A percentile compares a stretch with the other conserved stretches of the same genome.
Evolutionary conservation across 1,139 yeast species (phyloP).

Genomic region (Entelexis sorbosivorans): DNA sequence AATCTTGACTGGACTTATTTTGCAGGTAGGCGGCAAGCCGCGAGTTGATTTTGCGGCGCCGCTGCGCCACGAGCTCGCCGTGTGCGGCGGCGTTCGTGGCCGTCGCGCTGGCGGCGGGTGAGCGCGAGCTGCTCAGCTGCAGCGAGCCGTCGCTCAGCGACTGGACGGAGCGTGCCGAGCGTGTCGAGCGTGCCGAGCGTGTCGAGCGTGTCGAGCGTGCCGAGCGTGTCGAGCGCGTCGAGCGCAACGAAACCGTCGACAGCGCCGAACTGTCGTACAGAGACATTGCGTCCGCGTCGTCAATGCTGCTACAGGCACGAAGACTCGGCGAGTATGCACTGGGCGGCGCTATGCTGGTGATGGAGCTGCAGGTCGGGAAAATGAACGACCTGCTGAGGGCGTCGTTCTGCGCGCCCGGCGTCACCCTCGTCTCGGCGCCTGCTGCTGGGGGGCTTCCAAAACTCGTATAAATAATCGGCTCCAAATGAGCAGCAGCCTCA

Average conservation of each 20-base stretch:
- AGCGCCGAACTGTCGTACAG: not conserved
- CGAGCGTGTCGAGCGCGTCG: not conserved
- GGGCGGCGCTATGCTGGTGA: not conserved
- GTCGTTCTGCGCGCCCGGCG: not conserved
- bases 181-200: not conserved
- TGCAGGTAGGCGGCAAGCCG: not conserved
- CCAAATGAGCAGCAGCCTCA: no score
- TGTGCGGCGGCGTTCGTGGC: not conserved
- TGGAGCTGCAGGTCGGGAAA: not conserved
- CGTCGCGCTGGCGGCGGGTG: not conserved
- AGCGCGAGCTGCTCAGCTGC: not conserved
- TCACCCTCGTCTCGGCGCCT: no score
- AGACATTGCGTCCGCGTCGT: conserved; percentile 29
- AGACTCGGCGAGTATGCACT: not conserved
- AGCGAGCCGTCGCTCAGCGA: not conserved
- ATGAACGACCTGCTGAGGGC: not conserved
- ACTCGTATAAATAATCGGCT: no score
- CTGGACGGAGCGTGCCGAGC: not conserved
- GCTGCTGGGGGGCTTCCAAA: no score
- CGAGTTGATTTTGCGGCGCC: not conserved
- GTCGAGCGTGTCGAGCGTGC: not conserved
- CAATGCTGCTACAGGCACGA: not conserved
- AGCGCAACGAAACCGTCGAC: not conserved
- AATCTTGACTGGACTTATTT: not conserved
- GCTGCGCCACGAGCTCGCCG: not conserved